phyloP scores from a whole-genome alignment of 2,329 filamentous ascomycete species.

The Clonostachys sp. region DNA sequence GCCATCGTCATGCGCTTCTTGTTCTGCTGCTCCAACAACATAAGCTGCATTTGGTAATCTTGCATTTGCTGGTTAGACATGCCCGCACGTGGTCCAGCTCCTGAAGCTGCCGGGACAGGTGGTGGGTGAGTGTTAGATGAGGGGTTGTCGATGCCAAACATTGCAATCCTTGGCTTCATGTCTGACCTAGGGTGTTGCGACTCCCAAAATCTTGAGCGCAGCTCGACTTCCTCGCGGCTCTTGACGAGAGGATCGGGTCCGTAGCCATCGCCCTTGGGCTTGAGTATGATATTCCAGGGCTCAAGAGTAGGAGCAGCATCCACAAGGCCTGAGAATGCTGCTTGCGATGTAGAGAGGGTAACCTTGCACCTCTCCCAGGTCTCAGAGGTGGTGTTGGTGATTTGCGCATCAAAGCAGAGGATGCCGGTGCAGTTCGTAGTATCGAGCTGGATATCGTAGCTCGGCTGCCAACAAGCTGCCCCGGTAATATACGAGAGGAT shows the following conservation, averaged over 20 bases:
- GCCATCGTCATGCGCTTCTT: constrained; percentile 70
- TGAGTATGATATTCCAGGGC: constrained; percentile 52
- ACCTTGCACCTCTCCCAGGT: constrained; percentile 58
- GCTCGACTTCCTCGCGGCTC: no score
- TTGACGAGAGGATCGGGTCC: no score
- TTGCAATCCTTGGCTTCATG: no score
- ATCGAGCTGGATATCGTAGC: constrained; percentile 58
- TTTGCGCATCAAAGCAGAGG: constrained; percentile 57
- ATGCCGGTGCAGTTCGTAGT: constrained; percentile 46
- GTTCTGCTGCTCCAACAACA: constrained; percentile 81
- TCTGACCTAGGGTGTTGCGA: neutral
- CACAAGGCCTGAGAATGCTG: constrained; percentile 49
- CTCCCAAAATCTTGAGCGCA: no score
- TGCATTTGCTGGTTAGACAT: constrained; percentile 74
- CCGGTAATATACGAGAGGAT: constrained; percentile 55
- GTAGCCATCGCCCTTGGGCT: constrained; percentile 18
- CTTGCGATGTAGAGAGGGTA: constrained; percentile 59
- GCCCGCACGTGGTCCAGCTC: constrained; percentile 38
- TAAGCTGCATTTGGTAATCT: constrained; percentile 81
- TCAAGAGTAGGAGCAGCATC: constrained; percentile 49
- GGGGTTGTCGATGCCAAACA: neutral
- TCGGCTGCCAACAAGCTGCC: constrained; percentile 54
- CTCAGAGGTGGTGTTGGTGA: constrained; percentile 59
- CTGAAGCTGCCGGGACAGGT: constrained; percentile 23
- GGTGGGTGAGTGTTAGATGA: constrained; percentile 47